Evolutionary conservation across 345 rosid genomes (phyloP).

Genomic region (Syzygium oleosum): DNA sequence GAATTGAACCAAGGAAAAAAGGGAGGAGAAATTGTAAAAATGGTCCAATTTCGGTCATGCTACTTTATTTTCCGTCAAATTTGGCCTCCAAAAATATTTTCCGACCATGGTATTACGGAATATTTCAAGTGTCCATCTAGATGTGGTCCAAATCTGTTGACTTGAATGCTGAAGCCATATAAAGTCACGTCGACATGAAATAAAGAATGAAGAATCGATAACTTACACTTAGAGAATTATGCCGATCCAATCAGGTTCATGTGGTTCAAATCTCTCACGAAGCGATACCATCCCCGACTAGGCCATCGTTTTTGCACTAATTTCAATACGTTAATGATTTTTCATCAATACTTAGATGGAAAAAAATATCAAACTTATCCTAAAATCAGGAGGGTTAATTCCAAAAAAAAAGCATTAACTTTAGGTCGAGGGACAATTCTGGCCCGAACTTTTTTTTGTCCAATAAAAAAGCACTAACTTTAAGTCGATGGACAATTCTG

Average conservation of each 20-base stretch:
- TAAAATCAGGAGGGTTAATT: background rate
- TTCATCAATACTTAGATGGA: background rate
- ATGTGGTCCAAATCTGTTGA: background rate
- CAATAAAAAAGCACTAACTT: too few species aligned
- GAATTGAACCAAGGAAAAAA: background rate
- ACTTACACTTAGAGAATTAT: background rate
- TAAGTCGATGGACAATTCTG: too few species aligned
- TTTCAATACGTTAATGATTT: background rate
- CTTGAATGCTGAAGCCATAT: background rate
- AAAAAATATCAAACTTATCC: background rate
- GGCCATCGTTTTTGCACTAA: too few species aligned
- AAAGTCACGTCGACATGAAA: background rate
- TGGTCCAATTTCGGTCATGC: background rate
- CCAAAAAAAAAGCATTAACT: too few species aligned
- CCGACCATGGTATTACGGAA: background rate
- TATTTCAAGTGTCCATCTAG: background rate
- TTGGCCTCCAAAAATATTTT: background rate
- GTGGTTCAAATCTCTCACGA: too few species aligned
- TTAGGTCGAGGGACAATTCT: too few species aligned
- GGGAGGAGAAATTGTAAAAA: background rate
- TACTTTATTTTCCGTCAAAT: background rate
- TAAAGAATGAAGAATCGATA: background rate
- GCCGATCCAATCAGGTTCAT: accelerated
- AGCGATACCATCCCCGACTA: too few species aligned
- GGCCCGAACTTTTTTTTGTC: too few species aligned